These are phyloP conservation scores for Schizonepeta tenuifolia DNA, from an alignment of 257 asterid genomes.

Conservation along the genomic window DNA sequence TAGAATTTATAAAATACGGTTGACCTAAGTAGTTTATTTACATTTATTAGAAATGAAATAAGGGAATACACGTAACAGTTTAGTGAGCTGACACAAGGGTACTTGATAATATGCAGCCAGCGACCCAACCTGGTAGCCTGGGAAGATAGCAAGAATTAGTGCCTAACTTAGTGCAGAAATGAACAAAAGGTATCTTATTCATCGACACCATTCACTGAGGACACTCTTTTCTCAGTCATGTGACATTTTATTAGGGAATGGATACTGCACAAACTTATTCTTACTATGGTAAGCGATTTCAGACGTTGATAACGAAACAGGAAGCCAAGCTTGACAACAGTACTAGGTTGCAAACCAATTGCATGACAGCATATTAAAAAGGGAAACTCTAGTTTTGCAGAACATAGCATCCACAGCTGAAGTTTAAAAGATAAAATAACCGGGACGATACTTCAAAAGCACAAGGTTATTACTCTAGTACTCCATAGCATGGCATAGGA, in stretches of 20 bases:
- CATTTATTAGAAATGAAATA: background rate
- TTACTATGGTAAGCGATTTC: background rate
- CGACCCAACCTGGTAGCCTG: constrained; percentile 73
- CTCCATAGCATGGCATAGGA: constrained; percentile 7
- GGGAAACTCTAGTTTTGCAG: constrained; percentile 7
- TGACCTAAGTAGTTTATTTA: constrained; percentile 11
- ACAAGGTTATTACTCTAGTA: constrained; percentile 19
- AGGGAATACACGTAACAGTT: background rate
- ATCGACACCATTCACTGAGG: background rate
- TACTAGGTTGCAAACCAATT: constrained; percentile 9
- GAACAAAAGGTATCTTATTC: constrained; percentile 17
- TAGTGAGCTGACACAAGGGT: constrained; percentile 69
- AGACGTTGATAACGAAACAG: background rate
- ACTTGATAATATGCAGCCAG: constrained; percentile 97
- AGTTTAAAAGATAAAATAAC: background rate
- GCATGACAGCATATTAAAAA: background rate
- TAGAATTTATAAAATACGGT: constrained; percentile 7
- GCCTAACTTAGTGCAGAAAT: no score
- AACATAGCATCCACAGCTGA: background rate
- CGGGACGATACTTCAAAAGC: constrained; percentile 1
- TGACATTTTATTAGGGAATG: background rate
- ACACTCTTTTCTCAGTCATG: background rate
- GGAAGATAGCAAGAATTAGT: background rate
- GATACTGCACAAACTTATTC: background rate
- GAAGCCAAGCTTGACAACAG: background rate